Base-by-base conservation (phyloP, 2,329 filamentous ascomycete genomes). In the Chlorencoelia australis region DNA sequence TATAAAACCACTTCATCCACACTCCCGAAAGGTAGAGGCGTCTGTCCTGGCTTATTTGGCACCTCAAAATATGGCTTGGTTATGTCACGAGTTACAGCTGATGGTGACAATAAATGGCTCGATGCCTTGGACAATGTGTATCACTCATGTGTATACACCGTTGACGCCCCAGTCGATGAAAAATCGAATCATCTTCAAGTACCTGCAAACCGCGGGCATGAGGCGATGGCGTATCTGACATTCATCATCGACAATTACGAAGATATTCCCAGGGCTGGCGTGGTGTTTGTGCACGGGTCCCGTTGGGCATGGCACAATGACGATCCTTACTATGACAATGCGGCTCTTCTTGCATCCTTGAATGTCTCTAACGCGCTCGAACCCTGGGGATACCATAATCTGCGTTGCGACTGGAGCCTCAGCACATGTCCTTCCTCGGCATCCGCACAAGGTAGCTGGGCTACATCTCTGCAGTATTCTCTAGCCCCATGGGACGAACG, bases 391-490 rank as follows among this genome's bases (percentile, higher is more conserved):
- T 69, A 69, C 44, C 60, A 66, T 36, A 69, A 69, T 39, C 52
- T 69, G 18, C 60, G 65, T 28, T 69, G 66, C 41, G 65, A 69
- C 46, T 69, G 66, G 66, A 65, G 61, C 31, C 18, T 49, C 1
- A 64, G 65, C 32, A 64, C 61, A 1, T 63, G 63, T 40, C 44
- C 51, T 1, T 26, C 52, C 0, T 49, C 51, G 3, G 50, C 55
- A 0, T 47, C 57, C 3, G 51, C 64, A 2, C 64, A 67, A 36
- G 60, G 60, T 0, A 60, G 57, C 44, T 41, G 66, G 5, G 62
- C 65, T 41, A 65, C 56, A 6, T 52, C 51, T 2, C 36, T 60
- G 13, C 59, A 57, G 41, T 57, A 60, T 1, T 49, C 53, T 2
- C 33, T 66, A 1, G 56, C 62, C 33, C 65, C 62, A 5, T 66